Evolutionary conservation across 129 eudicot genomes (phyloP).

Genomic region (Lonicera japonica): DNA sequence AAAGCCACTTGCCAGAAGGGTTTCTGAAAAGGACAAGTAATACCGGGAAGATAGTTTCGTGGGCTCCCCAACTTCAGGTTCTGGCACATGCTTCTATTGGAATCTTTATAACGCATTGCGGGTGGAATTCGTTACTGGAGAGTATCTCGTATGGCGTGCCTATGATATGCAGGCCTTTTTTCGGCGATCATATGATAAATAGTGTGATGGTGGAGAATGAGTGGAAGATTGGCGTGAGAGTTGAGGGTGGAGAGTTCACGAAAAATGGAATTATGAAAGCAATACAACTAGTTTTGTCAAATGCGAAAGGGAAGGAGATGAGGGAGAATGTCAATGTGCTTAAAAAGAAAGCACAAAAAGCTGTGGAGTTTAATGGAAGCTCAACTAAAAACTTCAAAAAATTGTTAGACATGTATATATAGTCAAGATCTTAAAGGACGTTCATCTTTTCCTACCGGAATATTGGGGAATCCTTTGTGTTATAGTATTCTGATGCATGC

Average conservation of each 20-base stretch:
- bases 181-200: conserved; percentile 58
- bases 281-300: conserved; percentile 22
- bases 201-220: conserved; percentile 38
- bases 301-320: conserved; percentile 21
- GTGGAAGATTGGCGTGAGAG: conserved; percentile 49
- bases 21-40: conserved; percentile 25
- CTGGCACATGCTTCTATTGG: conserved; percentile 38
- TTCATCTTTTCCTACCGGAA: not conserved
- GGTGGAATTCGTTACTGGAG: conserved; percentile 73
- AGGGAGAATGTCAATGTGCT: conserved; percentile 26
- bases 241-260: conserved; percentile 41
- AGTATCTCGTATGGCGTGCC: conserved; percentile 51
- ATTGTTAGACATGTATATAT: not conserved
- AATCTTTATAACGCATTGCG: conserved; percentile 52
- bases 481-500: no score
- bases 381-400: conserved; percentile 21
- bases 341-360: conserved; percentile 29
- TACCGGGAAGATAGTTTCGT: conserved; percentile 49
- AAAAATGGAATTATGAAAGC: conserved; percentile 30
- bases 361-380: conserved; percentile 45
- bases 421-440: no score
- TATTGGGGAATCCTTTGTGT: no score
- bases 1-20: conserved; percentile 29
- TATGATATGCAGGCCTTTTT: conserved; percentile 56
- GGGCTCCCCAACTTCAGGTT: conserved; percentile 61